Evolutionary conservation across 163 green algal genomes (phyloP).

Genomic region (Volvox carteri): DNA sequence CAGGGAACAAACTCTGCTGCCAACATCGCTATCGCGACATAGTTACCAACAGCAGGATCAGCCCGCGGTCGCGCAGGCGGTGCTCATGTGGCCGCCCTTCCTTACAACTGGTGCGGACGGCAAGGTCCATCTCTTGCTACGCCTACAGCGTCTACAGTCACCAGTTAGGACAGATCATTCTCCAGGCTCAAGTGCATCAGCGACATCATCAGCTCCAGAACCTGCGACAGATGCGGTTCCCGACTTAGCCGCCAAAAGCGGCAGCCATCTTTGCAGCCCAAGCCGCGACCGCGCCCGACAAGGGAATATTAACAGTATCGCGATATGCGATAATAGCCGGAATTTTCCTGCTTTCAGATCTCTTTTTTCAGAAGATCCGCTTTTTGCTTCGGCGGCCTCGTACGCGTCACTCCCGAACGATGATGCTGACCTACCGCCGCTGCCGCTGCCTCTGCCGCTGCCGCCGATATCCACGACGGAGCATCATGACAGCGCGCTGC

Average conservation of each 20-base stretch:
- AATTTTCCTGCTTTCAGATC: neutral
- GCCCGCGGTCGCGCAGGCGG: neutral
- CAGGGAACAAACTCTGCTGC: too few species aligned
- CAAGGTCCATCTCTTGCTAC: neutral
- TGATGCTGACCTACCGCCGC: neutral
- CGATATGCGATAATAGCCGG: neutral
- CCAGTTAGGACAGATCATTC: neutral
- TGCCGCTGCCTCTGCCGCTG: too few species aligned
- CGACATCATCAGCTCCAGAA: neutral
- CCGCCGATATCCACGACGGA: neutral
- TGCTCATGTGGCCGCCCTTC: constrained; percentile 2
- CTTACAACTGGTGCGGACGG: neutral
- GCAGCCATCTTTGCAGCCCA: neutral
- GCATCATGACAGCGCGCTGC: neutral
- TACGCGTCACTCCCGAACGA: neutral
- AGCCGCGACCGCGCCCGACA: neutral
- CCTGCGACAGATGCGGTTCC: neutral
- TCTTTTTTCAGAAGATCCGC: neutral
- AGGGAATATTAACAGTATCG: neutral
- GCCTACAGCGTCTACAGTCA: neutral
- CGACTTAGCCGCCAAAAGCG: too few species aligned
- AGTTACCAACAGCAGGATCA: neutral
- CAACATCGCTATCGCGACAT: neutral
- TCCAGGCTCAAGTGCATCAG: neutral
- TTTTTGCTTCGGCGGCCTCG: neutral